phyloP scores from a whole-genome alignment of 805 yeast species.

The Metschnikowia chrysomelidarum region DNA sequence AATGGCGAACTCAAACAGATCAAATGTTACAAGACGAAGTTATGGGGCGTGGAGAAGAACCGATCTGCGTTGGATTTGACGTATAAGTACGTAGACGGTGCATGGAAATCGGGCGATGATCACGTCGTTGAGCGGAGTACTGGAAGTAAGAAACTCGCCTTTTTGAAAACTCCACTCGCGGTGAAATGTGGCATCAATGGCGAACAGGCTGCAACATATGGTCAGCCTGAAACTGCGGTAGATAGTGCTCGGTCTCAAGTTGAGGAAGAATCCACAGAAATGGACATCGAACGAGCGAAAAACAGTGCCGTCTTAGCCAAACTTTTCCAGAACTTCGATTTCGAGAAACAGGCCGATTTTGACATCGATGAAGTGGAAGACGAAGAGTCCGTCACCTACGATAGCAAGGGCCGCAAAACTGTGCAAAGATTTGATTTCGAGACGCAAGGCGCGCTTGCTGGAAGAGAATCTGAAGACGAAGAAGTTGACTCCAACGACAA shows the following conservation, averaged over 20 bases:
- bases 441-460: constrained; percentile 25
- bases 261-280: background rate
- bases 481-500: constrained; percentile 11
- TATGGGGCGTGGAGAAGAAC: constrained; percentile 88
- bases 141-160: background rate
- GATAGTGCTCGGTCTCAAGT: background rate
- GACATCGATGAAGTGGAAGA: constrained; percentile 28
- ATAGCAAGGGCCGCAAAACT: constrained; percentile 40
- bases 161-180: background rate
- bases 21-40: constrained; percentile 66
- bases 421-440: constrained; percentile 36
- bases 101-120: constrained; percentile 78
- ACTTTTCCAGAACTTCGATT: constrained; percentile 48
- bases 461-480: constrained; percentile 22
- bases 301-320: constrained; percentile 47
- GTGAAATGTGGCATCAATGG: constrained; percentile 27
- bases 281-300: constrained; percentile 25
- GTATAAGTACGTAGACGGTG: constrained; percentile 56
- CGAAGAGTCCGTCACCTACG: constrained; percentile 41
- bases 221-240: constrained; percentile 12
- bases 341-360: constrained; percentile 49
- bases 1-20: constrained; percentile 57
- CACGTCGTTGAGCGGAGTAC: constrained; percentile 67
- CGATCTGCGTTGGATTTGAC: constrained; percentile 62
- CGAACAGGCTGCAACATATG: constrained; percentile 26